Percentiles rank a stretch among this genome's conserved stretches.
These are phyloP conservation scores for Pythium aphanidermatum DNA, from an alignment of 352 stramenopile genomes.

Conservation along the genomic window DNA sequence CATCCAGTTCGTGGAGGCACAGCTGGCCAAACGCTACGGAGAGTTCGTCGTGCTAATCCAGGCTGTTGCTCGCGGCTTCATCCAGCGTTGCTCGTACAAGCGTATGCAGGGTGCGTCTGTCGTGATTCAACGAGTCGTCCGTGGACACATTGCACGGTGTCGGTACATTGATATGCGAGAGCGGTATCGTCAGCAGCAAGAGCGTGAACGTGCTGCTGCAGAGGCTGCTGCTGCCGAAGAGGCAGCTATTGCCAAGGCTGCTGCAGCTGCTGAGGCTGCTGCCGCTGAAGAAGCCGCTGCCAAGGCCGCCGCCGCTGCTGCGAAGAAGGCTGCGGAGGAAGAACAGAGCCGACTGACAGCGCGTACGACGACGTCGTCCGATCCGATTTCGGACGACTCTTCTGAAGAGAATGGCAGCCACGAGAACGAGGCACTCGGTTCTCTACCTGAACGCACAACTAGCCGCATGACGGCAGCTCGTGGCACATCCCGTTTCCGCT, in stretches of 20 bases:
- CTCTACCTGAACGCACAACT: slow-evolving; percentile 12
- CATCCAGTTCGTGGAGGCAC: slow-evolving; percentile 83
- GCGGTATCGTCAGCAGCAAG: slow-evolving; percentile 38
- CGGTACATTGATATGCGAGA: slow-evolving; percentile 46
- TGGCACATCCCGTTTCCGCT: slow-evolving; percentile 65
- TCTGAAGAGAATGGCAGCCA: slow-evolving; percentile 43
- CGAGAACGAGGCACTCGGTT: neutral
- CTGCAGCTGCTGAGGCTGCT: slow-evolving; percentile 4
- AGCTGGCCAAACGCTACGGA: slow-evolving; percentile 79
- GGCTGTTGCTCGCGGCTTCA: slow-evolving; percentile 49
- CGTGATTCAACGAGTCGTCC: slow-evolving; percentile 51
- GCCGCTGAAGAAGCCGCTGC: slow-evolving; percentile 4
- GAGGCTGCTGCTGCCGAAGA: slow-evolving; percentile 15
- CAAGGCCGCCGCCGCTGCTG: slow-evolving; percentile 8
- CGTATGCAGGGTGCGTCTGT: slow-evolving; percentile 38
- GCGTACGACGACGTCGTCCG: slow-evolving; percentile 43
- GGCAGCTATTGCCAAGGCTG: neutral
- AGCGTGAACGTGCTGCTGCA: slow-evolving; percentile 31
- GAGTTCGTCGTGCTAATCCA: slow-evolving; percentile 87
- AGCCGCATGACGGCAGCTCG: slow-evolving; percentile 22
- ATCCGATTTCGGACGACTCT: slow-evolving; percentile 67
- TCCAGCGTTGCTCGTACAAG: slow-evolving; percentile 41
- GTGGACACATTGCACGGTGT: slow-evolving; percentile 58
- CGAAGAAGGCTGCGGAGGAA: slow-evolving; percentile 25
- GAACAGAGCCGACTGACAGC: slow-evolving; percentile 57